Percentiles rank a stretch among this genome's conserved stretches.
Evolutionary conservation across 2,329 filamentous ascomycete species (phyloP).

Genomic region (Zalaria obscura): DNA sequence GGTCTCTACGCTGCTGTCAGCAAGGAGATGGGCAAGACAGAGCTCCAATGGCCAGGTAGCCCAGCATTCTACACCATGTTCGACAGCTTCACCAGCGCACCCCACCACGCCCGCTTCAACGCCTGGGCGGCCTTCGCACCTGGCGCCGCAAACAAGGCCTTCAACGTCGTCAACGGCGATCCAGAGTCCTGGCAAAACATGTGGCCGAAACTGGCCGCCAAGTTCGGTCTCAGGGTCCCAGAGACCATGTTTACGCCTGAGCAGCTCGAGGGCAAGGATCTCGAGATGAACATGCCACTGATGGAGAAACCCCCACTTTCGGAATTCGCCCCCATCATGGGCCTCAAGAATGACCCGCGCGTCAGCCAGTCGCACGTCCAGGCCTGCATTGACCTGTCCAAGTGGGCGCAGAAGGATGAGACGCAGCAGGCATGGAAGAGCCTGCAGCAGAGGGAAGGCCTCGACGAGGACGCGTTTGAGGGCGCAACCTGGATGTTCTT

Average conservation of each 20-base stretch:
- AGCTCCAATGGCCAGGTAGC: constrained; percentile 15
- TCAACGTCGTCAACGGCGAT: constrained; percentile 30
- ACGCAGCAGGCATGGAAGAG: constrained; percentile 26
- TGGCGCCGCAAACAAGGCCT: constrained; percentile 23
- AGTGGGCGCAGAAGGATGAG: constrained; percentile 25
- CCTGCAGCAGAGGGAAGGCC: constrained; percentile 18
- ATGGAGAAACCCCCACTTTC: not conserved
- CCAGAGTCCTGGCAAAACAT: constrained; percentile 26
- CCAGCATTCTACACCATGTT: constrained; percentile 16
- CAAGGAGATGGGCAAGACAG: constrained; percentile 14
- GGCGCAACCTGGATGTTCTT: constrained; percentile 32
- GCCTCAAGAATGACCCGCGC: not conserved
- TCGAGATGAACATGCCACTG: constrained; percentile 1
- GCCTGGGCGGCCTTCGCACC: constrained; percentile 19
- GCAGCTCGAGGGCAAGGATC: not conserved
- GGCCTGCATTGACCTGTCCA: constrained; percentile 27
- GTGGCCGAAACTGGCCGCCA: constrained; percentile 25
- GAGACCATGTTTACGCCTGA: constrained; percentile 2
- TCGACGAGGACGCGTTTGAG: constrained; percentile 21
- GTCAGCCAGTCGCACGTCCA: constrained; percentile 15
- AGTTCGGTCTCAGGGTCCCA: constrained; percentile 21
- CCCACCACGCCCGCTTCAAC: constrained; percentile 17
- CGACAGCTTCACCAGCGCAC: constrained; percentile 15
- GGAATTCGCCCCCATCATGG: not conserved
- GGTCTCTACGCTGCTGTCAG: constrained; percentile 16